Evolutionary conservation across 2,329 filamentous ascomycete species (phyloP).

Genomic region (Botryotinia globosa): DNA sequence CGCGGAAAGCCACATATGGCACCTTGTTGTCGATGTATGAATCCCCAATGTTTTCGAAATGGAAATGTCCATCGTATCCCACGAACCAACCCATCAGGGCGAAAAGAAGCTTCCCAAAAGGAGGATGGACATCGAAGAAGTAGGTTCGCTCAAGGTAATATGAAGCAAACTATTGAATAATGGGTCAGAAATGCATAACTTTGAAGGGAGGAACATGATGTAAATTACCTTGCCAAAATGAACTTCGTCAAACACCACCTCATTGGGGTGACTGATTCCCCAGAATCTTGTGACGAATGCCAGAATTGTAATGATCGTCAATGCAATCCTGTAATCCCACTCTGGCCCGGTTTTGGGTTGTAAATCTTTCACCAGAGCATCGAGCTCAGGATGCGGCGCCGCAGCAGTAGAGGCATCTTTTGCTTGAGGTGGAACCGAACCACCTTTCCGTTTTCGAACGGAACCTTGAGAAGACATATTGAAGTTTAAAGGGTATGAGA

Average conservation of each 20-base stretch:
- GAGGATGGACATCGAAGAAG: conserved; percentile 99
- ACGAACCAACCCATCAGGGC: conserved; percentile 96
- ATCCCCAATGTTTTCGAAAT: conserved; percentile 99
- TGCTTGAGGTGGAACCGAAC: conserved; percentile 48
- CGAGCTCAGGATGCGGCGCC: conserved; percentile 45
- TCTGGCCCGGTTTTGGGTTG: conserved; percentile 54
- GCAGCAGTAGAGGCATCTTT: conserved; percentile 42
- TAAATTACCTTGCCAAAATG: conserved; percentile 91
- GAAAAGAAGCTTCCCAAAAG: conserved; percentile 96
- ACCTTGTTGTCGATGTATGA: conserved; percentile 97
- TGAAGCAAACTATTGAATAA: conserved; percentile 59
- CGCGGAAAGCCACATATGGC: conserved; percentile 92
- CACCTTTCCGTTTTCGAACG: conserved; percentile 43
- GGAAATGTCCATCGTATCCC: conserved; percentile 93
- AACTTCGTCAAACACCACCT: conserved; percentile 98
- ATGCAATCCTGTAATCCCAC: conserved; percentile 78
- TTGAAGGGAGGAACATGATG: neutral
- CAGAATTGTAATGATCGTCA: conserved; percentile 72
- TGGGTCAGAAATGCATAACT: conserved; percentile 20
- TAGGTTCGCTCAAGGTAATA: conserved; percentile 94
- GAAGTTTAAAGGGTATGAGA: conserved; percentile 23
- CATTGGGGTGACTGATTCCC: conserved; percentile 90
- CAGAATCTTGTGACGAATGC: conserved; percentile 93
- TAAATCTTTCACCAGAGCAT: conserved; percentile 47
- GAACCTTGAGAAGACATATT: conserved; percentile 38